phyloP scores from a whole-genome alignment of 306 rosid species.

The Fagus sylvatica region DNA sequence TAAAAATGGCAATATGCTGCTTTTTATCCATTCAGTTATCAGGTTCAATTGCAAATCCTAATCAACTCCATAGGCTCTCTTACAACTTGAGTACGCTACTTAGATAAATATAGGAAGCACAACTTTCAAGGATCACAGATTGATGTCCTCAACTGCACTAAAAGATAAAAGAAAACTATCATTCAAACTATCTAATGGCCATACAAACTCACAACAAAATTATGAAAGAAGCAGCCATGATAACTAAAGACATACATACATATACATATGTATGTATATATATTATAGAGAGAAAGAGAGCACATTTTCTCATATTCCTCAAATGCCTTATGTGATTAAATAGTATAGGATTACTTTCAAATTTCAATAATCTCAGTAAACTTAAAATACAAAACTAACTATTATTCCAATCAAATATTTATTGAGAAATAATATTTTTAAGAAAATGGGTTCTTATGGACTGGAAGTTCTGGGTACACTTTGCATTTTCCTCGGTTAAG shows the following conservation, averaged over 20 bases:
- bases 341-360: neutral
- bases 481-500: neutral
- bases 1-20: slow-evolving; percentile 79
- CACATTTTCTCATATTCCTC: neutral
- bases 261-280: too few relatives aligned
- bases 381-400: neutral
- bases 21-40: slow-evolving; percentile 59
- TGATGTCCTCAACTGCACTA: slow-evolving; percentile 18
- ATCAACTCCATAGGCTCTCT: slow-evolving; percentile 16
- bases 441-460: neutral
- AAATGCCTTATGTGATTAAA: neutral
- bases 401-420: neutral
- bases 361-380: neutral
- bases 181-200: neutral
- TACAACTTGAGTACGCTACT: neutral
- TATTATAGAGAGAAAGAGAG: neutral
- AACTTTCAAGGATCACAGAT: slow-evolving; percentile 16
- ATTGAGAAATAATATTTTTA: neutral
- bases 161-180: neutral
- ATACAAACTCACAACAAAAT: neutral
- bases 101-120: slow-evolving; percentile 20
- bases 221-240: slow-evolving; percentile 4
- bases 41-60: slow-evolving; percentile 23
- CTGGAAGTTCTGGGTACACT: neutral
- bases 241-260: neutral